phyloP scores from a whole-genome alignment of 768 basidiomycete genomes.

The Rhizopogon vinicolor region DNA sequence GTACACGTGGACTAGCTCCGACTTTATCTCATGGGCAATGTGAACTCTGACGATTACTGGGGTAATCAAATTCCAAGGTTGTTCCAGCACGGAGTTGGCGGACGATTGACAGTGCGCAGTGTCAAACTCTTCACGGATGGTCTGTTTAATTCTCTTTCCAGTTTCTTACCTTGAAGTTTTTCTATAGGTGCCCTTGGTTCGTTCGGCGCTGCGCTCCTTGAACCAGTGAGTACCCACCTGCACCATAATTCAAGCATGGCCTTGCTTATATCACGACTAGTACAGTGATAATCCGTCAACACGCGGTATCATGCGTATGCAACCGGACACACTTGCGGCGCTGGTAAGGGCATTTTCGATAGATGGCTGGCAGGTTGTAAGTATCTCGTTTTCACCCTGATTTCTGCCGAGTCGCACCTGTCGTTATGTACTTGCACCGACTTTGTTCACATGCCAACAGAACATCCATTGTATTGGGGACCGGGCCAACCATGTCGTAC shows the following conservation, averaged over 20 bases:
- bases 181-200: slow-evolving; percentile 78
- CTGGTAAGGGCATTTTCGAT: slow-evolving; percentile 61
- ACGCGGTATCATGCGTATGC: slow-evolving; percentile 62
- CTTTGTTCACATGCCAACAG: slow-evolving; percentile 33
- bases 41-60: slow-evolving; percentile 58
- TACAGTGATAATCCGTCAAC: slow-evolving; percentile 78
- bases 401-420: neutral
- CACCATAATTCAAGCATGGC: neutral
- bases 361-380: slow-evolving; percentile 81
- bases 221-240: slow-evolving; percentile 37
- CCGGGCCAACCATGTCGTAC: slow-evolving; percentile 74
- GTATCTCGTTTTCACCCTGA: slow-evolving; percentile 18
- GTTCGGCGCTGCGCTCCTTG: slow-evolving; percentile 85
- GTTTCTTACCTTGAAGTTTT: slow-evolving; percentile 4
- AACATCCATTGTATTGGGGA: slow-evolving; percentile 90
- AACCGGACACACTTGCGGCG: slow-evolving; percentile 45
- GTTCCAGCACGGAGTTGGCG: slow-evolving; percentile 50
- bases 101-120: slow-evolving; percentile 53
- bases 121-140: slow-evolving; percentile 81
- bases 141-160: slow-evolving; percentile 16
- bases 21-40: slow-evolving; percentile 57
- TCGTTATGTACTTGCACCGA: neutral
- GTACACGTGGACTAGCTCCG: slow-evolving; percentile 39
- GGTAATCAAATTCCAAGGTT: slow-evolving; percentile 57
- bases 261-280: slow-evolving; percentile 6